These are phyloP conservation scores for Thalassiosira profunda DNA, from an alignment of 108 stramenopile species.

Conservation along the genomic window DNA sequence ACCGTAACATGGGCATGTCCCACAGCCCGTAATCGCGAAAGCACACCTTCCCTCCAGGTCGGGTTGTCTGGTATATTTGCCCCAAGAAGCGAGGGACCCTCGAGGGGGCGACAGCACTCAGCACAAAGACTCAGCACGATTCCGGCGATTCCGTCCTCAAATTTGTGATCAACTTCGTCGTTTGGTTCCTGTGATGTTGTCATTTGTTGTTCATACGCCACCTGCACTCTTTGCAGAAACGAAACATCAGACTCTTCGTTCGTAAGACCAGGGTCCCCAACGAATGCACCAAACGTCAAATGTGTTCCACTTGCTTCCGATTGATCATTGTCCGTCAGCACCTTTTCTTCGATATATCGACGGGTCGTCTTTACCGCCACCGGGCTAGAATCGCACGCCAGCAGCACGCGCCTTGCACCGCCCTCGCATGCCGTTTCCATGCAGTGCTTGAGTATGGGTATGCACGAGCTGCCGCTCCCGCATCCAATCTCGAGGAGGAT, in stretches of 20 bases:
- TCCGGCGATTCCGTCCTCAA: constrained; percentile 33
- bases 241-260: constrained; percentile 8
- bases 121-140: constrained; percentile 38
- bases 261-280: constrained; percentile 18
- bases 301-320: background rate
- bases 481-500: constrained; percentile 41
- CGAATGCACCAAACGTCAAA: constrained; percentile 22
- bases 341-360: background rate
- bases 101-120: constrained; percentile 37
- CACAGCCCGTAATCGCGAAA: constrained; percentile 49
- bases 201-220: constrained; percentile 6
- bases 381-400: constrained; percentile 31
- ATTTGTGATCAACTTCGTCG: background rate
- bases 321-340: background rate
- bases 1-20: constrained; percentile 53
- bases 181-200: background rate
- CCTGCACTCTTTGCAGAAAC: constrained; percentile 9
- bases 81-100: constrained; percentile 12
- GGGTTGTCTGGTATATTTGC: constrained; percentile 9
- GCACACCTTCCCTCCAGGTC: constrained; percentile 33
- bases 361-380: constrained; percentile 21
- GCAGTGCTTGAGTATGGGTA: constrained; percentile 27
- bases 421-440: background rate
- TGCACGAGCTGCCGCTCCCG: constrained; percentile 46
- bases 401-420: background rate